phyloP scores from a whole-genome alignment of 148 eudicot species.

The Rhododendron ferrugineum region DNA sequence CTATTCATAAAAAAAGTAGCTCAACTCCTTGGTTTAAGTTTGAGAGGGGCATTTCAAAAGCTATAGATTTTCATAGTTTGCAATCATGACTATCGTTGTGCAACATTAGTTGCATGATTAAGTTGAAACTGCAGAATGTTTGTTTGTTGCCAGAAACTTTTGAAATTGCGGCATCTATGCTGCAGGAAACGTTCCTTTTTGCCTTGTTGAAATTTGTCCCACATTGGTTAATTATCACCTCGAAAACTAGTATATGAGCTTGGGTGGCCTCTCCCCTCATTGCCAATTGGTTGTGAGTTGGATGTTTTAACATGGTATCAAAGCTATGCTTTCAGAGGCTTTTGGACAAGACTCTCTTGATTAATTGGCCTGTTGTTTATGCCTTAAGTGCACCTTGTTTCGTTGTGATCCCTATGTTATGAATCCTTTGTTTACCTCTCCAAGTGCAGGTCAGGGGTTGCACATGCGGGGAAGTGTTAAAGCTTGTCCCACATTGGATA shows the following conservation, averaged over 20 bases:
- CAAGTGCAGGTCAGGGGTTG: no score
- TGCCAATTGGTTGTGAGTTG: not conserved
- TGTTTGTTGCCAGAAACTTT: not conserved
- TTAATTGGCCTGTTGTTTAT: no score
- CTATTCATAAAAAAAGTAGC: not conserved
- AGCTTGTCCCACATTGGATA: no score
- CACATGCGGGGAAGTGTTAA: no score
- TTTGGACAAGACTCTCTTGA: no score
- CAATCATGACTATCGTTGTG: not conserved
- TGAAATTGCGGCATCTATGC: not conserved
- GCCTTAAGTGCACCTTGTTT: no score
- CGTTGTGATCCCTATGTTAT: no score
- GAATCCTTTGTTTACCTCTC: no score
- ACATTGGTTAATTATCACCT: not conserved
- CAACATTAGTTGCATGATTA: not conserved
- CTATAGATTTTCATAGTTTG: not conserved
- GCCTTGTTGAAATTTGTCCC: not conserved
- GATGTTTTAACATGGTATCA: not conserved
- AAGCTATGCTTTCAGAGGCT: no score
- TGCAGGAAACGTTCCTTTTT: not conserved
- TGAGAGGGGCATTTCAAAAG: not conserved
- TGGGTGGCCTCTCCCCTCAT: not conserved
- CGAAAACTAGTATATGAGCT: not conserved
- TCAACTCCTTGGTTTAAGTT: not conserved
- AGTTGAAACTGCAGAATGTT: not conserved